Evolutionary conservation across 2,329 filamentous ascomycete species (phyloP).

Genomic region (Fusarium annulatum): DNA sequence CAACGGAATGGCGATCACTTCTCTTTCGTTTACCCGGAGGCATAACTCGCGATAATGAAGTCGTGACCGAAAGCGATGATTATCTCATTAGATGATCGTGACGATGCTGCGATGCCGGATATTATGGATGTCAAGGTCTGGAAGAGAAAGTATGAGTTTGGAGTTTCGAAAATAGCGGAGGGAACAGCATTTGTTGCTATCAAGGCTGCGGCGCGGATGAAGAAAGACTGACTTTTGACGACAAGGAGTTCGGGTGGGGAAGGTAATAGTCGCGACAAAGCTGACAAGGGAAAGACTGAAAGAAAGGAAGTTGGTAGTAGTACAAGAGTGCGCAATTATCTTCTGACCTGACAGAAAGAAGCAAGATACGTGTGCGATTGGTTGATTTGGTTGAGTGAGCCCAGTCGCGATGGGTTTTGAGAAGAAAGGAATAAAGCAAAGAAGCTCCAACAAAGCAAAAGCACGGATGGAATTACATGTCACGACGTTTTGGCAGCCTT

Average conservation of each 20-base stretch:
- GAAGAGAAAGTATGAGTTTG: slow-evolving; percentile 32
- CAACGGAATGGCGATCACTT: slow-evolving; percentile 61
- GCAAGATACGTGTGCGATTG: slow-evolving; percentile 15
- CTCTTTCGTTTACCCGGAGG: slow-evolving; percentile 69
- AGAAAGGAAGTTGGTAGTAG: slow-evolving; percentile 20
- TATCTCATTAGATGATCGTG: slow-evolving; percentile 50
- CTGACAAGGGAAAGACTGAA: slow-evolving; percentile 41
- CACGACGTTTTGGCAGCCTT: slow-evolving; percentile 44
- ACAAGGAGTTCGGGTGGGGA: slow-evolving; percentile 42
- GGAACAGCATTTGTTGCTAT: slow-evolving; percentile 25
- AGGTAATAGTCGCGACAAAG: slow-evolving; percentile 27
- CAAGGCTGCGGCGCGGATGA: slow-evolving; percentile 35
- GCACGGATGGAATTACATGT: slow-evolving; percentile 25
- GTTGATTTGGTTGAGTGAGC: slow-evolving; percentile 18
- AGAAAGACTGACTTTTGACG: slow-evolving; percentile 43
- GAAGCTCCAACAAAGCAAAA: slow-evolving; percentile 33
- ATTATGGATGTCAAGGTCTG: slow-evolving; percentile 18
- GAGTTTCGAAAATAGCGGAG: slow-evolving; percentile 8
- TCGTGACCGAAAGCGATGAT: slow-evolving; percentile 25
- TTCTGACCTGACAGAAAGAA: neutral
- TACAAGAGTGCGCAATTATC: slow-evolving; percentile 1
- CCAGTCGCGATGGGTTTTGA: slow-evolving; percentile 42
- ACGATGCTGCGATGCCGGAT: slow-evolving; percentile 1
- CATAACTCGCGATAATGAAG: slow-evolving; percentile 55
- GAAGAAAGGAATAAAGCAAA: slow-evolving; percentile 23